Base-by-base conservation (phyloP, 768 basidiomycete genomes). In the Rhizopogon roseolus region DNA sequence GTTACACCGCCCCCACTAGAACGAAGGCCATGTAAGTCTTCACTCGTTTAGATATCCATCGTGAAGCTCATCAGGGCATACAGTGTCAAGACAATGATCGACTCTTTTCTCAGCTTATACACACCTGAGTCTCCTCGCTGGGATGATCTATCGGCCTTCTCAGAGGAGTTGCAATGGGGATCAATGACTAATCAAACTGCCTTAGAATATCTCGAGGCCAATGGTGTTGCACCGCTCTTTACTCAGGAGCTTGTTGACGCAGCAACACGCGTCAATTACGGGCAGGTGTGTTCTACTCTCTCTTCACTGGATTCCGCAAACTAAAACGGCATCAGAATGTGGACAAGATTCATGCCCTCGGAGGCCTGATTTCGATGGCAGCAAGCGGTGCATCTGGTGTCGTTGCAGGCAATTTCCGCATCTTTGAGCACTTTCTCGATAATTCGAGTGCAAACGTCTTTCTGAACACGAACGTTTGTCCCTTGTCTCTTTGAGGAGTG, bases 181-280 rank as follows among this genome's bases (percentile, higher is more conserved):
- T 65, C 73, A 17, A 58, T 84, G 40, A 65, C 77, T 1, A 75
- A 76, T 8, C 76, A 76, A 46, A 81, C 80, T 8, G 81, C 81
- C 0, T 68, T 72, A 10, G 81, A 84, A 9, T 89, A 81, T 66
- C 76, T 89, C 40, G 65, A 71, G 10, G 61, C 68, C 10, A 73
- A 81, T 16, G 82, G 81, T 19, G 75, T 94, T 37, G 71, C 79
- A 29, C 64, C 74, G 39, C 72, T 72, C 44, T 96, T 85, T 71
- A 73, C 81, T 5, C 71, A 71, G 27, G 94, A 98, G 70, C 69
- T 95, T 43, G 76, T 93, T 32, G 90, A 92, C 50, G 88, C 82
- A 4, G 82, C 86, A 2, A 89, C 90, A 7, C 78, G 92, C 38
- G 89, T 91, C 39, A 94, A 93, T 66, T 93, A 93, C 62, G 87